These are phyloP conservation scores for Pseudogymnoascus sp. DNA, from an alignment of 2,329 filamentous ascomycete genomes.

Conservation along the genomic window DNA sequence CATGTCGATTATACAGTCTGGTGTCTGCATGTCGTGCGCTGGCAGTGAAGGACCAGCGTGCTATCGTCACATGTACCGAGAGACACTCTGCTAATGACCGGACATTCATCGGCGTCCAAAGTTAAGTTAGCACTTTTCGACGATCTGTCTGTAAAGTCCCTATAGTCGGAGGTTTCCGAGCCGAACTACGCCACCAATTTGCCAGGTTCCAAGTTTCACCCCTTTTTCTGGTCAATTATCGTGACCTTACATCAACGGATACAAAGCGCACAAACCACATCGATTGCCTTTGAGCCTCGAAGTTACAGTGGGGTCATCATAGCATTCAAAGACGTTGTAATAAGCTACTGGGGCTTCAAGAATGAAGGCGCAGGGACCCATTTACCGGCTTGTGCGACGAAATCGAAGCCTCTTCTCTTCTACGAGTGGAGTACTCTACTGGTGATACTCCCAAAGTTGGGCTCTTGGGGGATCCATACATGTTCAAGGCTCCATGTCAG, in stretches of 20 bases:
- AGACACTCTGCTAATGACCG: not conserved
- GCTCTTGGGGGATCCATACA: not conserved
- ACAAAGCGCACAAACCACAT: not conserved
- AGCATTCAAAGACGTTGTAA: conserved; percentile 6
- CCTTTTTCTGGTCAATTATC: not conserved
- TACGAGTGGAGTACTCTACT: conserved; percentile 8
- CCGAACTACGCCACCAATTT: not conserved
- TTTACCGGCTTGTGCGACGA: conserved; percentile 7
- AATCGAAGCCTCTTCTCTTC: conserved; percentile 4
- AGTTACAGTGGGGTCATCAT: conserved; percentile 3
- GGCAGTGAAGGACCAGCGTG: not conserved
- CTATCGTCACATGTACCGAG: not conserved
- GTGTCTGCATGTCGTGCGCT: not conserved
- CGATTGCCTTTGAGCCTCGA: not conserved
- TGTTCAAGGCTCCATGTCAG: conserved; percentile 1
- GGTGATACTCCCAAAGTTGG: not conserved
- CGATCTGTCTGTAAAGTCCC: not conserved
- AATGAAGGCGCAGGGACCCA: conserved; percentile 9
- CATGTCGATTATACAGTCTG: not conserved
- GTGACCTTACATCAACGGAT: not conserved
- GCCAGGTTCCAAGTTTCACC: not conserved
- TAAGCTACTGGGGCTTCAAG: conserved; percentile 8
- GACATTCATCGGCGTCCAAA: not conserved
- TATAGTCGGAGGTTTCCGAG: not conserved
- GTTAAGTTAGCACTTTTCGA: not conserved